Conservation (phyloP, 129 eudicot species). For the Escallonia rubra region DNA sequence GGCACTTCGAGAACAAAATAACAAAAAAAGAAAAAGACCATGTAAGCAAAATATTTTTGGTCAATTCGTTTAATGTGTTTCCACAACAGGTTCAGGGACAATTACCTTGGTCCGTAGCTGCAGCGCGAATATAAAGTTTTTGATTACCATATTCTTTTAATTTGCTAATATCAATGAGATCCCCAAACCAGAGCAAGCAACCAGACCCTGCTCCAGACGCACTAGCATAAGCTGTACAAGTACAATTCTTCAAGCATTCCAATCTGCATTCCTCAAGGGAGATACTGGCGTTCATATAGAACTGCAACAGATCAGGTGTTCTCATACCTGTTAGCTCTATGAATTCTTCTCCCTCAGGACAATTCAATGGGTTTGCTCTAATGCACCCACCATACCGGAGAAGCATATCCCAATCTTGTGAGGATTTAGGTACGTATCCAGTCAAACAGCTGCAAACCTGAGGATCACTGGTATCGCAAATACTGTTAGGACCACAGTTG, state of each 20-base stretch:
- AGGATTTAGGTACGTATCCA: conserved; percentile 33
- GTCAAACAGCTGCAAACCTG: conserved; percentile 35
- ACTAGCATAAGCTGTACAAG: conserved; percentile 34
- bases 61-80: background rate
- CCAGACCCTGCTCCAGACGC: conserved; percentile 38
- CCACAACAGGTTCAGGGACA: background rate
- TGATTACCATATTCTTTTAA: conserved; percentile 35
- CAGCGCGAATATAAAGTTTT: conserved; percentile 8
- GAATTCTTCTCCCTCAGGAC: conserved; percentile 34
- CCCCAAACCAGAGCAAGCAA: conserved; percentile 46
- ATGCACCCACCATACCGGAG: conserved; percentile 38
- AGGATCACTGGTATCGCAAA: conserved; percentile 16
- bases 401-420: conserved; percentile 15
- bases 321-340: conserved; percentile 20
- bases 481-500: conserved; percentile 43
- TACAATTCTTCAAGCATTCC: conserved; percentile 46
- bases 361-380: conserved; percentile 28
- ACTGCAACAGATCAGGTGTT: conserved; percentile 35
- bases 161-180: conserved; percentile 37
- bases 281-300: background rate
- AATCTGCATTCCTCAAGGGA: conserved; percentile 20
- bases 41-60: background rate
- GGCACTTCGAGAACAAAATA: background rate
- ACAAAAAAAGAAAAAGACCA: background rate
- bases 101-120: conserved; percentile 7